Conservation (phyloP, 371 early-diverging fungal species). For the Mortierella sp. region DNA sequence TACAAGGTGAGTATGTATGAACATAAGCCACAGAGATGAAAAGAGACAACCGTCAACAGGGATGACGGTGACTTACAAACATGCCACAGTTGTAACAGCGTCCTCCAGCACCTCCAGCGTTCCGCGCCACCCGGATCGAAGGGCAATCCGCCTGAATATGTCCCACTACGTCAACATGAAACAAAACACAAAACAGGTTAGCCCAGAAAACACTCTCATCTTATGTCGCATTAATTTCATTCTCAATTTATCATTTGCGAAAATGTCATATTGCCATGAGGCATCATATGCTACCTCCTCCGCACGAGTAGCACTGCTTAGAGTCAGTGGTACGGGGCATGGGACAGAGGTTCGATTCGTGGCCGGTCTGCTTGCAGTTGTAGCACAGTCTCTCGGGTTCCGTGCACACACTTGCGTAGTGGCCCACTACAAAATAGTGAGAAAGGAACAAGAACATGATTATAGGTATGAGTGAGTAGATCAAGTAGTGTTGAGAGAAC, state of each 20-base stretch:
- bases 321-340: conserved; percentile 66
- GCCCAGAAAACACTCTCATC: background rate
- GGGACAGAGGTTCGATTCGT: conserved; percentile 69
- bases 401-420: conserved; percentile 65
- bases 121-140: conserved; percentile 48
- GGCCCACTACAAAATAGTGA: conserved; percentile 58
- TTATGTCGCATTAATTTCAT: background rate
- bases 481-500: background rate
- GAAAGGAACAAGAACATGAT: background rate
- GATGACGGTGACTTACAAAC: conserved; percentile 57
- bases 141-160: conserved; percentile 74
- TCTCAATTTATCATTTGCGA: background rate
- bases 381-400: conserved; percentile 70
- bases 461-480: background rate
- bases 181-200: background rate
- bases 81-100: conserved; percentile 72
- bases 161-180: conserved; percentile 60
- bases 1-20: background rate
- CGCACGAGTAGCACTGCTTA: conserved; percentile 73
- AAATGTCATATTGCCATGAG: too few species aligned
- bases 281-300: conserved; percentile 58
- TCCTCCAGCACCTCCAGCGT: conserved; percentile 40
- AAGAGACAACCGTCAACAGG: background rate
- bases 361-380: conserved; percentile 74
- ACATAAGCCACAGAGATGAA: background rate